Base-by-base conservation (phyloP, 225 moss, liverwort and hornwort species). In the Bryoerythrophyllum caledonicum region DNA sequence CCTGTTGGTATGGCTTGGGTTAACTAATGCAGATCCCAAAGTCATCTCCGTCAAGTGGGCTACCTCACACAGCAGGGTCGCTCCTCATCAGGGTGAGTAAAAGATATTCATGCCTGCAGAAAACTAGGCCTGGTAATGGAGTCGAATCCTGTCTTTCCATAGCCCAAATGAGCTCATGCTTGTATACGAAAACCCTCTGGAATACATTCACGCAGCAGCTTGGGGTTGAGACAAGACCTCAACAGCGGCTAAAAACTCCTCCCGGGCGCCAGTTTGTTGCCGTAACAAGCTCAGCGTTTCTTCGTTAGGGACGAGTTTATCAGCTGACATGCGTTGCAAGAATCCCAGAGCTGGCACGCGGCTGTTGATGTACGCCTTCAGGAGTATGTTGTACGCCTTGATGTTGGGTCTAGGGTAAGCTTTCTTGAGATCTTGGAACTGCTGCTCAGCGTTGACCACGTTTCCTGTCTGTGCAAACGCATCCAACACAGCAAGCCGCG, bases 291-390 rank as follows among this genome's bases (percentile, higher is more conserved):
- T 72, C 61, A 89, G 43, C 13, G 90, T 91, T 64, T 88, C 81
- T 59, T 90, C 82, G 62, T 91, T 82, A n/a, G 90, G 81, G 60
- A 41, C 19, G 57, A 84, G n/a, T 34, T 67, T 76, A 53, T 84
- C 93, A 20, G 78, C 75, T 30, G 64, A 74, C 78, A 94, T 87
- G 38, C 93, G 85, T 64, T 87, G 80, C 75, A 86, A 72, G 55
- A 91, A 85, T 19, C 90, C 91, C 71, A 84, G 85, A 55, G 91
- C 83, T 78, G 88, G 83, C 57, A 91, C 75, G 57, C 87, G 70
- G 54, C 82, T 88, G 17, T 83, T 85, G 2, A 80, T 81, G 40
- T 94, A 94, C 43, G 93, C 90, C 85, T 86, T 88, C 40, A 94
- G 73, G 30, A 93, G 85, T 48, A 46, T 24, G 73, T 94, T 88